Base-by-base conservation (phyloP, 805 yeast species). In the Gaillardinia entomophila region DNA sequence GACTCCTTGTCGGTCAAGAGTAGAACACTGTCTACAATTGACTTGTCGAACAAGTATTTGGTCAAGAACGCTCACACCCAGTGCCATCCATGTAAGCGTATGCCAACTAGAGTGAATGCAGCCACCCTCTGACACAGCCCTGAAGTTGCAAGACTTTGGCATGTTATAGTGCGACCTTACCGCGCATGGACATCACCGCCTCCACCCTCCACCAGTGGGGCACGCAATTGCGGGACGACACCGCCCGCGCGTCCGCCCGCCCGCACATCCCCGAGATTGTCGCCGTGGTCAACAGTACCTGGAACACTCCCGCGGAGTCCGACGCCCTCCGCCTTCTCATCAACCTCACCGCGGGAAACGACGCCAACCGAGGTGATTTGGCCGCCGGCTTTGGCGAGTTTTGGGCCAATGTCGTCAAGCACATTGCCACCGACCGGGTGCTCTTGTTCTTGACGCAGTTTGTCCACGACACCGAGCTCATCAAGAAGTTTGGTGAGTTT, bases 291-390 rank as follows among this genome's bases (percentile, higher is more conserved):
- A 33, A 35, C 11, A 31, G 24, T 16, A 11, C 20, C n/a, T 3
- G 24, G 4, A 16, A 13, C 6, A 19, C 22, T 6, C 6, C 18
- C 20, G 33, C 32, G 4, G 26, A 30, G 3, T 22, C 40, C 8
- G 55, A 56, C 16, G 40, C 41, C 2, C 41, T 59, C 13, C 37
- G 69, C 28, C 60, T 53, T 3, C 38, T 62, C 14, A 47, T 66
- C 35, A 66, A 66, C 30, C 45, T 51, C 30, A 37, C 55, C 18
- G 71, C 71, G 3, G 60, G 58, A 38, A 60, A 51, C 36, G 62
- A 43, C 20, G 41, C 36, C 10, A 53, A 52, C 36, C 22, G 57
- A 11, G 23, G 22, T 3, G 33, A 17, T 16, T 26, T 42, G 11
- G 26, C 32, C 13, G 6, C 13, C 17, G 23, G 14, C 14, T 13